Evolutionary conservation across 176 grass and related monocot genomes (phyloP).

Genomic region (Paspalum vaginatum): DNA sequence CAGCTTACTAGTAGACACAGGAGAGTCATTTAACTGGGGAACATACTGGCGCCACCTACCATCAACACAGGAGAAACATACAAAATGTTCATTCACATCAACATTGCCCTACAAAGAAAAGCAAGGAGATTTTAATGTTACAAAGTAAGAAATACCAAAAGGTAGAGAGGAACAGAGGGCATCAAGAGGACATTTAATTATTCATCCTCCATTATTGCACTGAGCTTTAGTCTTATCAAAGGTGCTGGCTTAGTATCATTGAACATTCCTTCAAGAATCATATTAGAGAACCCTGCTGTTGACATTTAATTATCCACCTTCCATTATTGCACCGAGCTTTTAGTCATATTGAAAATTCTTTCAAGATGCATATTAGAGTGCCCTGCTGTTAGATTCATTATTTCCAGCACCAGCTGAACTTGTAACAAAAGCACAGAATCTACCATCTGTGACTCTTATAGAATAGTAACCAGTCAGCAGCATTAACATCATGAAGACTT

Average conservation of each 20-base stretch:
- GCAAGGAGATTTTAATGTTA: slow-evolving; percentile 25
- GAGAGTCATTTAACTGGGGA: neutral
- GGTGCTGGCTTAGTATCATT: neutral
- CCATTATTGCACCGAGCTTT: neutral
- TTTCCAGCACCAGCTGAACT: neutral
- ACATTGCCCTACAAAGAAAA: slow-evolving; percentile 60
- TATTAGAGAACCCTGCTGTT: neutral
- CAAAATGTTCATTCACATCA: slow-evolving; percentile 88
- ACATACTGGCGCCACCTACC: slow-evolving; percentile 47
- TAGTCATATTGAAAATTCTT: slow-evolving; percentile 12
- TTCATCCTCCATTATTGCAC: slow-evolving; percentile 1
- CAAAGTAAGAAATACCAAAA: slow-evolving; percentile 1
- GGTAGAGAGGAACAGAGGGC: neutral
- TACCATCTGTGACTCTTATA: neutral
- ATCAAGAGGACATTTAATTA: slow-evolving; percentile 20
- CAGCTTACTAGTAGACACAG: slow-evolving; percentile 3
- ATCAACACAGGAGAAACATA: slow-evolving; percentile 97
- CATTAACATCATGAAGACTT: neutral
- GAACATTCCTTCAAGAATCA: slow-evolving; percentile 5
- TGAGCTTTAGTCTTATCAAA: neutral
- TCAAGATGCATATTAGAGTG: neutral
- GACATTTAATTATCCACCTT: slow-evolving; percentile 23
- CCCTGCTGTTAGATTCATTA: neutral
- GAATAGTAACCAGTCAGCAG: neutral
- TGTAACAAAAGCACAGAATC: neutral